Base-by-base conservation (phyloP, 306 rosid genomes). In the Myrica gale region DNA sequence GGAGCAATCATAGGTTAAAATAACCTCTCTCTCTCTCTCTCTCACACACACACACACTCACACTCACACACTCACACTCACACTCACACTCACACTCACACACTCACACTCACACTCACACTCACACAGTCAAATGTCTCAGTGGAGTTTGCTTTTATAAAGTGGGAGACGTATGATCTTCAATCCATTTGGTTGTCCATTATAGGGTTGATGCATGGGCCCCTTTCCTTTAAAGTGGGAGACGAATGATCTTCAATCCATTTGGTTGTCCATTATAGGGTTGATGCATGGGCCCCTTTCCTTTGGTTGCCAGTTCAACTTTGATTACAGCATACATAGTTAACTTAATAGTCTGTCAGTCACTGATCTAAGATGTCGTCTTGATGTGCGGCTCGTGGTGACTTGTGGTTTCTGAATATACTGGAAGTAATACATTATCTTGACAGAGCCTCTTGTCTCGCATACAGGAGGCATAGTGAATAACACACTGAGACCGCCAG, bases 401-500 rank as follows among this genome's bases (percentile, higher is more conserved):
- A 32, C 67, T 12, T 21, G 65, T 58, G 41, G 7, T 63, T 17
- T 66, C 70, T 65, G 9, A n/a, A 17, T 66, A 66, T 66, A 23
- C 47, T 42, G 17, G 70, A 66, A 42, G 60, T 20, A 5, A 10
- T 55, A 43, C 3, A 19, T 15, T 57, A 32, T 71, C 48, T 67
- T 32, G 37, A 32, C 37, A 32, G 81, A 11, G 46, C 42, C 16
- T 42, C 26, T 78, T 55, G 62, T 69, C 73, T 46, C 54, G 16
- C 47, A 76, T 74, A 76, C 90, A 93, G 98, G 98, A 79, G 98
- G 98, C 61, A 90, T 93, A 77, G 97, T 93, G 72, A 93, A 80
- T 43, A 90, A 89, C 85, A 93, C 91, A 52, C 82, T 93, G 78
- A 83, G 98, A 75, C 98, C 98, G 69, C 83, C 55, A 1, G 86